Conservation (phyloP, 2,329 filamentous ascomycete species). For the Apiospora aurea region DNA sequence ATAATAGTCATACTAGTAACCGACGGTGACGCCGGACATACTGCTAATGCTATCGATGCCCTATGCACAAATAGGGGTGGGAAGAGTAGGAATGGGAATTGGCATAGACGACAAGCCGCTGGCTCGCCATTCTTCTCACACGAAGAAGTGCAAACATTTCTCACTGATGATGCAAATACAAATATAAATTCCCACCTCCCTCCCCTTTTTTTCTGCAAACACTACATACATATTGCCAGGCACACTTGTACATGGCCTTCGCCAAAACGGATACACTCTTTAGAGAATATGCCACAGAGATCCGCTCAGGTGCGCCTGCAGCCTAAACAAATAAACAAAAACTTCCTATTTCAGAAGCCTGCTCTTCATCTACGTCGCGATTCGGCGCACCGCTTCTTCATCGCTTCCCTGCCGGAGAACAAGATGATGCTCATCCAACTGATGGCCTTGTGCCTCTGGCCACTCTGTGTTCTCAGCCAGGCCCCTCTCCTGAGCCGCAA, state of each 20-base stretch:
- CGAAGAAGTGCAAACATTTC: background rate
- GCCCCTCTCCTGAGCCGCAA: slow-evolving; percentile 34
- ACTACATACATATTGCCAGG: background rate
- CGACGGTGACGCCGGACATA: background rate
- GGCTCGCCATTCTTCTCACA: background rate
- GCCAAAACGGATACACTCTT: background rate
- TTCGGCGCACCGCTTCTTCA: too few relatives aligned
- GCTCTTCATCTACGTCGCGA: background rate
- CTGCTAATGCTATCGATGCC: background rate
- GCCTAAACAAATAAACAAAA: background rate
- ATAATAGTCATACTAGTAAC: background rate
- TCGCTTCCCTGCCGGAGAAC: background rate
- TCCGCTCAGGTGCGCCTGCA: too few relatives aligned
- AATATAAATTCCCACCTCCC: background rate
- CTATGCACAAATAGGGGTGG: background rate
- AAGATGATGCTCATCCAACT: slow-evolving; percentile 31
- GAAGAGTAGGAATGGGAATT: background rate
- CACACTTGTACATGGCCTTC: background rate
- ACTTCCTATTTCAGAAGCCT: background rate
- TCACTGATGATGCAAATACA: background rate
- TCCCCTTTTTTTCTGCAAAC: background rate
- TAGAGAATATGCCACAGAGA: background rate
- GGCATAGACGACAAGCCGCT: background rate
- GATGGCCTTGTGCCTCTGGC: slow-evolving; percentile 27
- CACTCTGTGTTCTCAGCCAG: slow-evolving; percentile 28